phyloP scores from a whole-genome alignment of 2,329 filamentous ascomycete genomes.

The Colletotrichum tropicicola region DNA sequence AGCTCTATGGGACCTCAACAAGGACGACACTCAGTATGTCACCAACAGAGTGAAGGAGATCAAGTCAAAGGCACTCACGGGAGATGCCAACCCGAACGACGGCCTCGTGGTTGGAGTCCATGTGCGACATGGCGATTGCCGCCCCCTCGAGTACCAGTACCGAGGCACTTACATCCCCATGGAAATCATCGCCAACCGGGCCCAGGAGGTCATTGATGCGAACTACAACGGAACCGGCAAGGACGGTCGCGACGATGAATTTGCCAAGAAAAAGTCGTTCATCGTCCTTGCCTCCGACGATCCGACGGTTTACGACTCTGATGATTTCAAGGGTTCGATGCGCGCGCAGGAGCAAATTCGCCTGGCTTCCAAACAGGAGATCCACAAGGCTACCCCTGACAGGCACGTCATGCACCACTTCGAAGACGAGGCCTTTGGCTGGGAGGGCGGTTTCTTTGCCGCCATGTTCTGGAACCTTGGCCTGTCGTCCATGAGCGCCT shows the following conservation, averaged over 20 bases:
- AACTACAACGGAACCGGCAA: constrained; percentile 52
- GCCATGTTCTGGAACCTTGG: constrained; percentile 85
- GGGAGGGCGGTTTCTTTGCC: constrained; percentile 88
- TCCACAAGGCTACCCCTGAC: constrained; percentile 51
- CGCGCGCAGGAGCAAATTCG: constrained; percentile 81
- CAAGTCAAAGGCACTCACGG: constrained; percentile 52
- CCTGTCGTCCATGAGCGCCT: constrained; percentile 48
- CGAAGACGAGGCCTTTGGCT: constrained; percentile 80
- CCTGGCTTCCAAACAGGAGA: constrained; percentile 71
- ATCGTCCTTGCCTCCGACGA: constrained; percentile 82
- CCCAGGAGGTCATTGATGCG: constrained; percentile 61
- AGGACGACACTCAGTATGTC: constrained; percentile 74
- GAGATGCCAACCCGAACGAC: constrained; percentile 54
- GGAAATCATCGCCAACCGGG: constrained; percentile 71
- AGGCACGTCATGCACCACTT: constrained; percentile 68
- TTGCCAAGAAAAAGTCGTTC: constrained; percentile 53
- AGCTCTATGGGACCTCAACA: constrained; percentile 74
- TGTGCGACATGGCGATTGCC: constrained; percentile 81
- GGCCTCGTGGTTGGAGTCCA: constrained; percentile 75
- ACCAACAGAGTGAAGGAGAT: constrained; percentile 66
- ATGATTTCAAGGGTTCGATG: constrained; percentile 66
- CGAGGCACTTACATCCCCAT: constrained; percentile 81
- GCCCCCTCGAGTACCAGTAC: constrained; percentile 81
- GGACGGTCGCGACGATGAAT: constrained; percentile 42
- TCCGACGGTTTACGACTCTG: constrained; percentile 74